These are phyloP conservation scores for Torrubiellomyces zombiae DNA, from an alignment of 2,329 filamentous ascomycete species.

Conservation along the genomic window DNA sequence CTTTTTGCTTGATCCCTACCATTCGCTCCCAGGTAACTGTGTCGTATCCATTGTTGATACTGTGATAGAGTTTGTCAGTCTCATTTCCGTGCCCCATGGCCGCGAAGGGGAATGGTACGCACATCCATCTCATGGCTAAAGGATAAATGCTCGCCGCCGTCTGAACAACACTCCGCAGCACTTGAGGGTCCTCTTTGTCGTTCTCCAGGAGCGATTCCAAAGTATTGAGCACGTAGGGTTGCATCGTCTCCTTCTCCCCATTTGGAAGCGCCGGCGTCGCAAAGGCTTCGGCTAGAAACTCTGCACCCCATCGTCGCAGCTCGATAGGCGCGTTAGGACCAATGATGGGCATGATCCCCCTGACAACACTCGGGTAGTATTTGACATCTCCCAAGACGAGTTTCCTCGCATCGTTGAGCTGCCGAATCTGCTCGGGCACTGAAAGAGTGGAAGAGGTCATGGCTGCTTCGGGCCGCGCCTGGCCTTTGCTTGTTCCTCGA, in stretches of 20 bases:
- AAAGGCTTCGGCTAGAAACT: conserved; percentile 92
- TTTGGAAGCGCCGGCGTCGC: conserved; percentile 69
- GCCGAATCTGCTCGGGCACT: conserved; percentile 61
- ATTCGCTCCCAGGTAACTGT: conserved; percentile 73
- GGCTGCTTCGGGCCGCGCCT: conserved; percentile 9
- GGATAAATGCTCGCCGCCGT: conserved; percentile 86
- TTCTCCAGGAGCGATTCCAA: conserved; percentile 54
- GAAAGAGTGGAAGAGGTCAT: conserved; percentile 39
- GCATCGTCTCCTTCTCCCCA: conserved; percentile 66
- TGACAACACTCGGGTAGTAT: conserved; percentile 84
- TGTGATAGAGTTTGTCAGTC: conserved; percentile 21
- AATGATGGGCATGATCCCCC: conserved; percentile 84
- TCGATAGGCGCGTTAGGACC: conserved; percentile 58
- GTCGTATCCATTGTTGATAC: conserved; percentile 76
- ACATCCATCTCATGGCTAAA: conserved; percentile 86
- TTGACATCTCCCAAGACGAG: conserved; percentile 74
- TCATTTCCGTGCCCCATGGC: not conserved
- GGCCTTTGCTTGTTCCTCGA: not conserved
- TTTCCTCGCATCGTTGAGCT: conserved; percentile 79
- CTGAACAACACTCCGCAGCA: conserved; percentile 76
- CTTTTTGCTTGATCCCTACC: conserved; percentile 72
- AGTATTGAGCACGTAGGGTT: conserved; percentile 60
- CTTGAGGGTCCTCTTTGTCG: conserved; percentile 58
- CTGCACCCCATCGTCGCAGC: conserved; percentile 85
- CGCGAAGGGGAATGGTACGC: conserved; percentile 37